Percentiles rank a stretch among this genome's conserved stretches.
phyloP scores from a whole-genome alignment of 805 yeast species.

The Saccharomycopsis oosterbeekiorum region DNA sequence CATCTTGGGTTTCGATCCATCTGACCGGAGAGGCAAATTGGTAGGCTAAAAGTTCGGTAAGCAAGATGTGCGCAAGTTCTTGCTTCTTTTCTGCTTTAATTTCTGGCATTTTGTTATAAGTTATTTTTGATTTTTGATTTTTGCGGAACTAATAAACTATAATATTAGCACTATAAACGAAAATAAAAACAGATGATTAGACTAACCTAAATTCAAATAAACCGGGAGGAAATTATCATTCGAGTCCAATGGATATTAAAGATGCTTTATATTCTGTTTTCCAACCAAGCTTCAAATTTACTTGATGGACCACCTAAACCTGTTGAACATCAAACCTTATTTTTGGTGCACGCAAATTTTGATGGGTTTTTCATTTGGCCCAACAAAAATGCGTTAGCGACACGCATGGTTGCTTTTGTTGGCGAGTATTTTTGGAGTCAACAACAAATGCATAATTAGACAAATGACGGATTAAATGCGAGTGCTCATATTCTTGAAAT shows the following conservation, averaged over 20 bases:
- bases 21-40: constrained; percentile 99
- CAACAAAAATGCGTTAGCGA: background rate
- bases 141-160: background rate
- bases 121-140: background rate
- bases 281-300: too few relatives aligned
- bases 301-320: background rate
- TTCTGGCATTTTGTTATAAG: background rate
- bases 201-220: too few relatives aligned
- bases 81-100: constrained; percentile 82
- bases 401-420: background rate
- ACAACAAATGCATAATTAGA: too few relatives aligned
- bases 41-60: constrained; percentile 94
- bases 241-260: background rate
- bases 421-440: too few relatives aligned
- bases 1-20: constrained; percentile 99
- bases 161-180: too few relatives aligned
- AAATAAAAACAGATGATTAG: too few relatives aligned
- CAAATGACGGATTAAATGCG: too few relatives aligned
- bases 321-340: background rate
- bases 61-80: constrained; percentile 87
- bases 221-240: too few relatives aligned
- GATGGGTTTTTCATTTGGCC: background rate
- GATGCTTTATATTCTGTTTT: background rate
- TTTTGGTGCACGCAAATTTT: background rate
- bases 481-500: too few relatives aligned